Evolutionary conservation across 371 early-diverging fungal species (phyloP).

Genomic region (Mortierella sp.): DNA sequence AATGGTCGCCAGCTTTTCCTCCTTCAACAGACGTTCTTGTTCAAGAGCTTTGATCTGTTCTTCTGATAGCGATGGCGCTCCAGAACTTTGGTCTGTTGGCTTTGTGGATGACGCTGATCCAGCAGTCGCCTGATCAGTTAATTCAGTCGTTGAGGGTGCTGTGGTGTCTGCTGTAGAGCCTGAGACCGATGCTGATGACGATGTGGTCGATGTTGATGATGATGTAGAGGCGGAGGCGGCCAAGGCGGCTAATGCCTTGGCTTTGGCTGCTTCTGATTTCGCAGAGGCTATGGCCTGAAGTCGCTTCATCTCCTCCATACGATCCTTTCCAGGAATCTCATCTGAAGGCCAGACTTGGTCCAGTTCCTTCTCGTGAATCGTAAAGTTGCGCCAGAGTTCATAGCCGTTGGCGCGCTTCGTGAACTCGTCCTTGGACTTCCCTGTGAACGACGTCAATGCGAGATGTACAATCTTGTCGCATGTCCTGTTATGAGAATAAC

Average conservation of each 20-base stretch:
- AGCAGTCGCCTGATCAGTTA: not conserved
- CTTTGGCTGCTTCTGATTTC: slow-evolving; percentile 41
- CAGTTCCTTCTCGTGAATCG: slow-evolving; percentile 59
- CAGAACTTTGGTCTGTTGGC: slow-evolving; percentile 18
- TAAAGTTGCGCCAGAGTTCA: slow-evolving; percentile 60
- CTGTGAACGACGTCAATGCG: slow-evolving; percentile 64
- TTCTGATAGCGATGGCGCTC: slow-evolving; percentile 3
- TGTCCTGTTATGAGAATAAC: slow-evolving; percentile 75
- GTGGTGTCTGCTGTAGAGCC: too few species aligned
- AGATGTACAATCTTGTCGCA: slow-evolving; percentile 58
- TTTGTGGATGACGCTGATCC: slow-evolving; percentile 15
- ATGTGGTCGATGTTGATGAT: not conserved
- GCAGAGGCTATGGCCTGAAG: slow-evolving; percentile 25
- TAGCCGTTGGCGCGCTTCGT: slow-evolving; percentile 49
- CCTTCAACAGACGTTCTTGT: slow-evolving; percentile 43
- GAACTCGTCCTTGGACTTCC: slow-evolving; percentile 41
- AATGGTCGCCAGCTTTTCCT: slow-evolving; percentile 55
- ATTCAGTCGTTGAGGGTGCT: slow-evolving; percentile 1
- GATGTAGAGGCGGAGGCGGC: slow-evolving; percentile 5
- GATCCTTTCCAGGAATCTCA: slow-evolving; percentile 57
- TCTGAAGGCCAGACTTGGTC: slow-evolving; percentile 57
- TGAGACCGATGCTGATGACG: not conserved
- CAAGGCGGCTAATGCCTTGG: slow-evolving; percentile 24
- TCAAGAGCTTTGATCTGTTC: slow-evolving; percentile 53
- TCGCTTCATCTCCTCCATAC: slow-evolving; percentile 26